Percentiles rank a stretch among this genome's conserved stretches.
Conservation (phyloP, 2,329 filamentous ascomycete species). For the Xylaria arbuscula region DNA sequence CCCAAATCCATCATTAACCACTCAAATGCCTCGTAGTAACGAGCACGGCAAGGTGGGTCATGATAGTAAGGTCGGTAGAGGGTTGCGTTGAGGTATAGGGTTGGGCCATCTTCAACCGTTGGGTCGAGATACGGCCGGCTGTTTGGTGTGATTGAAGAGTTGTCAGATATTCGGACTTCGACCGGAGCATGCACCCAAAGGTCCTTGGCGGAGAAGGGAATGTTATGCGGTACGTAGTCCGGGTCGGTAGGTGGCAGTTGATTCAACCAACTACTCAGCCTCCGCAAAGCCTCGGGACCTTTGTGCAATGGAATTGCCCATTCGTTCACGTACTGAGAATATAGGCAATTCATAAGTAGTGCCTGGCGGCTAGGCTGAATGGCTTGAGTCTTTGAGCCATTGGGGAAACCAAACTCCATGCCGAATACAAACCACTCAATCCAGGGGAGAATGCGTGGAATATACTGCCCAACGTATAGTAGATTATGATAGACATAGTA, state of each 20-base stretch:
- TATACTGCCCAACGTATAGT: conserved; percentile 80
- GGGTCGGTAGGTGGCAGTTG: conserved; percentile 69
- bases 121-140: conserved; percentile 72
- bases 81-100: conserved; percentile 89
- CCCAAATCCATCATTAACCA: conserved; percentile 89
- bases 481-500: conserved; percentile 94
- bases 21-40: conserved; percentile 92
- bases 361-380: conserved; percentile 84
- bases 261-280: conserved; percentile 88
- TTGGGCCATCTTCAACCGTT: conserved; percentile 73
- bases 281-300: conserved; percentile 85
- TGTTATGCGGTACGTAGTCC: conserved; percentile 71
- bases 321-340: conserved; percentile 98
- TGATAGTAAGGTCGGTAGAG: conserved; percentile 84
- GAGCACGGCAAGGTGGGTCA: conserved; percentile 78
- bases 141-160: conserved; percentile 57
- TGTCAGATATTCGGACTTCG: conserved; percentile 88
- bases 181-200: conserved; percentile 90
- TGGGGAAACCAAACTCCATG: conserved; percentile 93
- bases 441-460: conserved; percentile 84
- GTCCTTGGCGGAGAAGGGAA: conserved; percentile 82
- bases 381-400: conserved; percentile 74
- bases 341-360: conserved; percentile 95
- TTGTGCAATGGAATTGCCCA: conserved; percentile 91
- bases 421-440: conserved; percentile 97